A percentile compares a stretch with the other conserved stretches of the same genome.
phyloP scores from a whole-genome alignment of 805 yeast species.

The Teunomyces pallodes region DNA sequence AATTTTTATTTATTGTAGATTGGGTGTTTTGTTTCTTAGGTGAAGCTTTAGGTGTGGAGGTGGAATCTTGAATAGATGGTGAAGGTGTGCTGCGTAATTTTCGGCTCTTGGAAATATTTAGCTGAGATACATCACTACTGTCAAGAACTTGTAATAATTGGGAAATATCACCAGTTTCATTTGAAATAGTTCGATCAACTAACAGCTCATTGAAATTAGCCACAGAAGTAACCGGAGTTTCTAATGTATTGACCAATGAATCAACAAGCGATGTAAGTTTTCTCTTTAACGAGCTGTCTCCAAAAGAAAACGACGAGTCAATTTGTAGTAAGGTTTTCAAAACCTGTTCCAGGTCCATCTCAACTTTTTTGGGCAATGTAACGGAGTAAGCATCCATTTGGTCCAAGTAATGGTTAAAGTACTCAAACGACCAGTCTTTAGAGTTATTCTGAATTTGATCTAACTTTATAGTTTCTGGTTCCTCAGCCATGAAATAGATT shows the following conservation, averaged over 20 bases:
- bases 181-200: background rate
- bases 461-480: background rate
- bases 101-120: background rate
- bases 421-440: background rate
- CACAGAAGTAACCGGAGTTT: background rate
- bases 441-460: background rate
- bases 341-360: background rate
- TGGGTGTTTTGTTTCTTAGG: background rate
- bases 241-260: background rate
- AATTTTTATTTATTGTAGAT: background rate
- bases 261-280: background rate
- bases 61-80: background rate
- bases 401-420: background rate
- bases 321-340: background rate
- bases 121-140: background rate
- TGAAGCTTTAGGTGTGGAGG: background rate
- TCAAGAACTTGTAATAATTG: background rate
- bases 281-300: background rate
- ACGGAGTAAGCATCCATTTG: background rate
- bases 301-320: background rate
- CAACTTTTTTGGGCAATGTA: background rate
- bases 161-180: background rate
- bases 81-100: background rate
- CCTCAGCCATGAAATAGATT: background rate
- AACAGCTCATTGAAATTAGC: background rate